Conservation (phyloP, 2,329 filamentous ascomycete genomes). For the Fusarium siculi region DNA sequence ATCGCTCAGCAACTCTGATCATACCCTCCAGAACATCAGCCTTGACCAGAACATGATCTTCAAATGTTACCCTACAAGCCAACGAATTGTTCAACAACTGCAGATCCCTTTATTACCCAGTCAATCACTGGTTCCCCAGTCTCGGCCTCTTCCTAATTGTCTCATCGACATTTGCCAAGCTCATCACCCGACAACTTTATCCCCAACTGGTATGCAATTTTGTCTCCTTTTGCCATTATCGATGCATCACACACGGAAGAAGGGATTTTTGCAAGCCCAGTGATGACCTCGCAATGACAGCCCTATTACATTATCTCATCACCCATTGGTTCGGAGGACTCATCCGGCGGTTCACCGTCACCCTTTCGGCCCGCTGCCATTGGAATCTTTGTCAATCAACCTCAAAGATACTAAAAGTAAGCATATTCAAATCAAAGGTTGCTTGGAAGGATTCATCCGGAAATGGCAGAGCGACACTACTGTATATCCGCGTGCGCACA, state of each 20-base stretch:
- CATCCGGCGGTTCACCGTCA: not conserved
- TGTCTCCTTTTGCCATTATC: not conserved
- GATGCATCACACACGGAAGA: conserved; percentile 9
- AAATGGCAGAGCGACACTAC: not conserved
- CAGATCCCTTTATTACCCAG: not conserved
- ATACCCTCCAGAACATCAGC: not conserved
- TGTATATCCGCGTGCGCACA: not conserved
- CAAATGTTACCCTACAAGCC: not conserved
- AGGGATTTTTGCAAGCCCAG: not conserved
- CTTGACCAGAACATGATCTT: not conserved
- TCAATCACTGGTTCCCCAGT: not conserved
- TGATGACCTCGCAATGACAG: not conserved
- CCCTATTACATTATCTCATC: not conserved
- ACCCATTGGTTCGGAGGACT: not conserved
- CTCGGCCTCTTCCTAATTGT: not conserved
- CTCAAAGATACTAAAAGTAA: not conserved
- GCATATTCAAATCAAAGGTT: not conserved
- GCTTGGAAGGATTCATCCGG: conserved; percentile 12
- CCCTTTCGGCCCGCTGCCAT: not conserved
- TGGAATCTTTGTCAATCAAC: not conserved
- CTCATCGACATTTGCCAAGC: not conserved
- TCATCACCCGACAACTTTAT: not conserved
- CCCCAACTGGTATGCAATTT: not conserved
- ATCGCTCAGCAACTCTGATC: too few species aligned
- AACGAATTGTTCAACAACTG: not conserved